Base-by-base conservation (phyloP, 163 green algal species). In the Dunaliella salina region DNA sequence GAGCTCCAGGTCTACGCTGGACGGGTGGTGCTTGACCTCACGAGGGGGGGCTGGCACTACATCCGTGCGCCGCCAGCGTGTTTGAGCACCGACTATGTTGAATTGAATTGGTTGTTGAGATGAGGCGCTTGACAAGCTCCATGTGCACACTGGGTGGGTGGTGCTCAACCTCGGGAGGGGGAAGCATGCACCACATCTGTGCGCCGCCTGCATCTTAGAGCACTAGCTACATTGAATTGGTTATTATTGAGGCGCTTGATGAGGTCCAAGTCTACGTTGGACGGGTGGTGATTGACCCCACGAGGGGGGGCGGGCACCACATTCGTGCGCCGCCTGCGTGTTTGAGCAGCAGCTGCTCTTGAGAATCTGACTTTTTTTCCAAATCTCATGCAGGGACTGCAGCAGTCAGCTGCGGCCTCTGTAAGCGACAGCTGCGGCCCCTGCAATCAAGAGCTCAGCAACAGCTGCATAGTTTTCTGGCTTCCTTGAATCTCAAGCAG, bases 61-160 rank as follows among this genome's bases (percentile, higher is more conserved):
- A 81, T 96, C 93, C 15, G 96, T 98, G 87, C 96, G 93, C 15
- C 96, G 92, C 32, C 87, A 90, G 86, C 22, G 72, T 22, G 30
- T 33, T 32, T 8, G 1, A n/a, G 32, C 32, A 29, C 63, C 12
- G 85, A 85, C 1, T 81, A 85, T n/a, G n/a, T 75, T n/a, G n/a
- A n/a, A n/a, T n/a, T n/a, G n/a, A n/a, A n/a, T n/a, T n/a, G n/a
- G n/a, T n/a, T n/a, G n/a, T n/a, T n/a, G n/a, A n/a, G 0, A 96
- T 75, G 45, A 98, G 93, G 0, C 92, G 92, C 92, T 98, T 98
- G 71, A 99, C 90, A 15, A 98, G 95, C 93, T 98, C 93, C 87
- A 98, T 89, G 87, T 99, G 95, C 32, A 98, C 95, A 13, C 91
- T 95, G 30, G 91, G 93, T 45, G 96, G 96, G 89, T 99, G 96